These are phyloP conservation scores for Paramecium pentaurelia DNA, from an alignment of 73 alveolate species.

Conservation along the genomic window DNA sequence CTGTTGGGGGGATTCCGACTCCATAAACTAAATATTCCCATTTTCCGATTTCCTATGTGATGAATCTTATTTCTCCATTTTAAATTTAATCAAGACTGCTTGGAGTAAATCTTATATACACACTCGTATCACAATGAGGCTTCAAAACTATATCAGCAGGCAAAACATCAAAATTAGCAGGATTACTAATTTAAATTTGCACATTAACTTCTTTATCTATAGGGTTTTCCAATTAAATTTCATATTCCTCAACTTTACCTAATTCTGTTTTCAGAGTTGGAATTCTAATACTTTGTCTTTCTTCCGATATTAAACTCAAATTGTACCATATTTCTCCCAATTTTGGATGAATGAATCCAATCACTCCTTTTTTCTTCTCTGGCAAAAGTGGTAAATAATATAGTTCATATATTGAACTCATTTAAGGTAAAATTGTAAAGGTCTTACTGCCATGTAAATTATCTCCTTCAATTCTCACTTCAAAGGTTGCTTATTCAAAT, in stretches of 20 bases:
- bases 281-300: constrained; percentile 79
- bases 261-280: constrained; percentile 91
- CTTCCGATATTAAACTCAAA: constrained; percentile 87
- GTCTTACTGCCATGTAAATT: constrained; percentile 88
- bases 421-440: constrained; percentile 81
- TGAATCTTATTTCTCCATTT: constrained; percentile 78
- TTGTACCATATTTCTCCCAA: constrained; percentile 98
- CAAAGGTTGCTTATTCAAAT: constrained; percentile 87
- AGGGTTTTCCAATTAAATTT: constrained; percentile 91
- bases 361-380: constrained; percentile 89
- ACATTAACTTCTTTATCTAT: constrained; percentile 89
- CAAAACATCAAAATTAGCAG: constrained; percentile 90
- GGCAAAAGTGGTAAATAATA: constrained; percentile 89
- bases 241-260: constrained; percentile 90
- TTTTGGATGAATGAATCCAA: constrained; percentile 90
- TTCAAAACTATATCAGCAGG: constrained; percentile 90
- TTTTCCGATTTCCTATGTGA: constrained; percentile 88
- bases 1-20: constrained; percentile 95
- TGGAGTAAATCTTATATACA: constrained; percentile 90
- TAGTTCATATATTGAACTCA: constrained; percentile 82
- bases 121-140: constrained; percentile 82
- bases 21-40: constrained; percentile 96
- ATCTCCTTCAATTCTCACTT: constrained; percentile 90
- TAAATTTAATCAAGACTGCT: constrained; percentile 87
- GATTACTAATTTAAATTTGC: constrained; percentile 76